Percentiles rank a stretch among this genome's conserved stretches.
phyloP scores from a whole-genome alignment of 2,329 filamentous ascomycete species.

The Alternaria infectoria region DNA sequence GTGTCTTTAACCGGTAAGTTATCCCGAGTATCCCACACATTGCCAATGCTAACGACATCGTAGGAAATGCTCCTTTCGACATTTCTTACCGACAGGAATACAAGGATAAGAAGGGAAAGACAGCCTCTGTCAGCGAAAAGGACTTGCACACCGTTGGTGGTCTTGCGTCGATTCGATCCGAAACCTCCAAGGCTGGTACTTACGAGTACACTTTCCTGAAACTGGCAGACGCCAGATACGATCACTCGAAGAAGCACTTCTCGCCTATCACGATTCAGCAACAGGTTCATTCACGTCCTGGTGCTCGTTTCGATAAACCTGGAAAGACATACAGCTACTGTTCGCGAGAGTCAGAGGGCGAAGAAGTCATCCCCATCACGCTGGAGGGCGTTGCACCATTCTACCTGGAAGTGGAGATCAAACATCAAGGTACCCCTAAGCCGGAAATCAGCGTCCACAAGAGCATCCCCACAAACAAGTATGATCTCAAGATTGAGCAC shows the following conservation, averaged over 20 bases:
- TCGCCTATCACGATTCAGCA: constrained; percentile 76
- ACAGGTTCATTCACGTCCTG: constrained; percentile 81
- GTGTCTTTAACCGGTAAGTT: constrained; percentile 74
- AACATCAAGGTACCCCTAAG: constrained; percentile 80
- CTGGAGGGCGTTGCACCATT: constrained; percentile 87
- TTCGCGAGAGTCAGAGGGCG: constrained; percentile 78
- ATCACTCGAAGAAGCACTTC: constrained; percentile 70
- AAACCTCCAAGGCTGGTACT: constrained; percentile 79
- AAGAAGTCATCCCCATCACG: constrained; percentile 86
- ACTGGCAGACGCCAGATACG: constrained; percentile 85
- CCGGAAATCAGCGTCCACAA: constrained; percentile 83
- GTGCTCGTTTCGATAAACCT: constrained; percentile 80
- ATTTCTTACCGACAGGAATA: constrained; percentile 82
- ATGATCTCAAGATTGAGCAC: constrained; percentile 84
- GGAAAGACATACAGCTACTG: constrained; percentile 97
- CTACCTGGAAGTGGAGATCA: constrained; percentile 88
- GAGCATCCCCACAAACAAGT: constrained; percentile 75
- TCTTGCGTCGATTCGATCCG: constrained; percentile 80
- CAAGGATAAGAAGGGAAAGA: constrained; percentile 68
- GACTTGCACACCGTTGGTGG: constrained; percentile 78
- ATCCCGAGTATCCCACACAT: not conserved
- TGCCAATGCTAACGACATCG: constrained; percentile 26
- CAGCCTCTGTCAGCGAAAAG: constrained; percentile 65
- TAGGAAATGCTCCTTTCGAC: constrained; percentile 79
- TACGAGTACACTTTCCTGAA: constrained; percentile 88